These are phyloP conservation scores for Cladosporium sp. DNA, from an alignment of 2,329 filamentous ascomycete species.

Conservation along the genomic window DNA sequence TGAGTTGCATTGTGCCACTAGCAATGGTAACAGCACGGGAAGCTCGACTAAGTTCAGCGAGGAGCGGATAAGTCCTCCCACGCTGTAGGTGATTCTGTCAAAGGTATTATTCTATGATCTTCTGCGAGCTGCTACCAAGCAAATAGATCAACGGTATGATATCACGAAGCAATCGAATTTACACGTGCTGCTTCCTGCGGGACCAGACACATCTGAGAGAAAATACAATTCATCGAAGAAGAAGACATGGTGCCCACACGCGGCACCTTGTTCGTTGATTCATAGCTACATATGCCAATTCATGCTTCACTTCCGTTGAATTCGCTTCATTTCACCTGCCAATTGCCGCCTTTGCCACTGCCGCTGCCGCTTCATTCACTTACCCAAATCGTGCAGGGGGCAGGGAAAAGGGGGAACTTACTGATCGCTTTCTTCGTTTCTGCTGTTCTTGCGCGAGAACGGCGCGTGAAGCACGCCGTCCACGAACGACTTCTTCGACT, in stretches of 20 bases:
- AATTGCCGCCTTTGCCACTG: background rate
- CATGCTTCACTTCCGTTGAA: background rate
- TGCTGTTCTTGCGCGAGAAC: constrained; percentile 3
- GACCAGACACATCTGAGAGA: background rate
- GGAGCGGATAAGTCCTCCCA: background rate
- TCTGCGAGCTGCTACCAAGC: background rate
- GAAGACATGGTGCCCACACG: background rate
- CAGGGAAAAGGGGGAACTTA: constrained; percentile 1
- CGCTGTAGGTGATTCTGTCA: background rate
- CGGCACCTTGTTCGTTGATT: background rate
- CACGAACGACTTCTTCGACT: background rate
- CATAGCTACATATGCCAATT: background rate
- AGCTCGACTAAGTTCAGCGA: background rate
- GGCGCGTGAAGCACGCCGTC: background rate
- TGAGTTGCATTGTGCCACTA: background rate
- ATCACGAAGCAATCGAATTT: background rate
- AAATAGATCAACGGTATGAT: background rate
- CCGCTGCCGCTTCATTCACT: background rate
- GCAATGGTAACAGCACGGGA: background rate
- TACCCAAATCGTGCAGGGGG: background rate
- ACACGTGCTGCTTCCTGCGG: background rate
- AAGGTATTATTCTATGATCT: background rate
- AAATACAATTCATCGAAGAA: background rate
- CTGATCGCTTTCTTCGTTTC: background rate
- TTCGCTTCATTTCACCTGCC: background rate